These are phyloP conservation scores for Neofusicoccum ribis DNA, from an alignment of 2,329 filamentous ascomycete genomes.

Conservation along the genomic window DNA sequence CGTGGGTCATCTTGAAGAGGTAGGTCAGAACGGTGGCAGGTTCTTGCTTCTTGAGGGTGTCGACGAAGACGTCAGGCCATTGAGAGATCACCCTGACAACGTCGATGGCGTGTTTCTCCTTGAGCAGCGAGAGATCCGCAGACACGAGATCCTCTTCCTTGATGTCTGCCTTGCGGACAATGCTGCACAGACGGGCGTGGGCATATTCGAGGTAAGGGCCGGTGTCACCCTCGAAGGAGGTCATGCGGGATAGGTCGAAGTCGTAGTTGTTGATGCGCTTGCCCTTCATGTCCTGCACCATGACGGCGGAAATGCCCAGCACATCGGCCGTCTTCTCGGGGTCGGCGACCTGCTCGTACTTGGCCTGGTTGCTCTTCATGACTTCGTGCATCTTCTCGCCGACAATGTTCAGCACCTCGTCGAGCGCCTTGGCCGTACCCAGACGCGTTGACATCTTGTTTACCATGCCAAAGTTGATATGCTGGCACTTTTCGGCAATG, in stretches of 20 bases:
- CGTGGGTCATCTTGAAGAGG: slow-evolving; percentile 84
- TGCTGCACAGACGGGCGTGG: slow-evolving; percentile 67
- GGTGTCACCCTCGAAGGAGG: slow-evolving; percentile 80
- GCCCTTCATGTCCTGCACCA: slow-evolving; percentile 97
- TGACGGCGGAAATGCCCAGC: slow-evolving; percentile 89
- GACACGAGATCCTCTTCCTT: slow-evolving; percentile 56
- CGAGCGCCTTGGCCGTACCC: slow-evolving; percentile 51
- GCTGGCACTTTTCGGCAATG: slow-evolving; percentile 59
- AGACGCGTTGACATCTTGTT: slow-evolving; percentile 65
- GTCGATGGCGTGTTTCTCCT: slow-evolving; percentile 70
- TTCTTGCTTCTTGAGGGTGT: slow-evolving; percentile 82
- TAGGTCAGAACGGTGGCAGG: slow-evolving; percentile 69
- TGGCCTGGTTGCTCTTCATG: slow-evolving; percentile 86
- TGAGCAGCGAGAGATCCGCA: slow-evolving; percentile 68
- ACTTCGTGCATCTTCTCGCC: slow-evolving; percentile 97
- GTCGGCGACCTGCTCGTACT: slow-evolving; percentile 87
- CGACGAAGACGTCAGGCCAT: slow-evolving; percentile 82
- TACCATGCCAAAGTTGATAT: slow-evolving; percentile 68
- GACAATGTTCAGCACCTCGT: slow-evolving; percentile 57
- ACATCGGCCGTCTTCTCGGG: slow-evolving; percentile 81
- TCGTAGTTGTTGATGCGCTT: slow-evolving; percentile 72
- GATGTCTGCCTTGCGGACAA: slow-evolving; percentile 57
- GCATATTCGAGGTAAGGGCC: slow-evolving; percentile 85
- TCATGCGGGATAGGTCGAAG: slow-evolving; percentile 81
- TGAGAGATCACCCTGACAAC: slow-evolving; percentile 75